Evolutionary conservation across 225 moss, liverwort and hornwort species (phyloP), one percentile per base, ranked within the genome.

Genomic region (Marchantia paleacea): DNA sequence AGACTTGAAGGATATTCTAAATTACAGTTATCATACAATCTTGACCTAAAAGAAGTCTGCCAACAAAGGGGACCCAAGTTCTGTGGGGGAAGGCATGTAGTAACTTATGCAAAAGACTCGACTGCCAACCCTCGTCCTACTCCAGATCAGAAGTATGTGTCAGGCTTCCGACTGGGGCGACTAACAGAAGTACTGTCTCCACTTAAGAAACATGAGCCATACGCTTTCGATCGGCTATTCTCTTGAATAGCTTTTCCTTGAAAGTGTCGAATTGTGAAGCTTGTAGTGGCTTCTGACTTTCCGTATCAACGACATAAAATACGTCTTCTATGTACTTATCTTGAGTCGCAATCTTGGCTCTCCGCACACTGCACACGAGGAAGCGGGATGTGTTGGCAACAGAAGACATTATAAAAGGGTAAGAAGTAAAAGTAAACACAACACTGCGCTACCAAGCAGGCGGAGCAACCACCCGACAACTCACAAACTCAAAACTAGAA

Each of bases 301-400:
- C 80, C 65, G 80, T 82, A 85, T 93, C 91, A 84, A 93, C 93
- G 62, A 91, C 91, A 80, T 93, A 91, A 77, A 93, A 93, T 39
- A 91, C 81, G 75, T 93, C 93, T 55, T 86, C 80, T 60, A 93
- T 81, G 72, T 75, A 80, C 12, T 83, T 89, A 50, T 89, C 93
- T 75, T 86, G 88, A 52, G 91, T 93, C 82, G 85, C 84, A 71
- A 93, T 91, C 85, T 93, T 93, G 81, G 93, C 93, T 83, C 83
- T 86, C 75, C 89, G 92, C 49, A 93, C 91, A 85, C 93, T 93
- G 89, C 58, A 88, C 77, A 68, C 31, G 30, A 24, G 10, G 4
- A 65, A 22, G 0, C 10, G 48, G 28, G 51, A n/a, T 65, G 26
- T 55, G 29, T 75, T 25, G 65, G 65, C 24, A 28, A 65, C 11